Base-by-base conservation (phyloP, 306 rosid species). In the Castanopsis chinensis region DNA sequence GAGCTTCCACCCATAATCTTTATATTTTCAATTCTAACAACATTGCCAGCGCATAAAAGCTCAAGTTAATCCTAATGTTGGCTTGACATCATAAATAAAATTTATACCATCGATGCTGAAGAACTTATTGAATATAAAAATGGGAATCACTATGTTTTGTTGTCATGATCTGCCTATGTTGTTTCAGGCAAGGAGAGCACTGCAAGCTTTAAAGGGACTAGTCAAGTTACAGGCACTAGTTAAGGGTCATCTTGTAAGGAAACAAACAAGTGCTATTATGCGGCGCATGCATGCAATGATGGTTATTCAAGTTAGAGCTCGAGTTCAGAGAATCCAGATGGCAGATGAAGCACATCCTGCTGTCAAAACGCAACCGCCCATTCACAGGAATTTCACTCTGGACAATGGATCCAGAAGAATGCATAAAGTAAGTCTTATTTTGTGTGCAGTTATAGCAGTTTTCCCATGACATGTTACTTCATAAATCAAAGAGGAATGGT, bases 221-320 rank as follows among this genome's bases (percentile, higher is more conserved):
- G 99, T 95, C 58, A 95, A 93, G 89, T 70, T 95, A 59, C 99
- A 93, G 70, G 99, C 99, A 79, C 88, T 89, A 1, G 92, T 93
- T 72, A 93, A 98, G 82, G 99, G 98, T 56, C 89, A 93, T 75
- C 94, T 89, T 54, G 98, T 95, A 33, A 91, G 99, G 85, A 95
- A 93, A 85, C 94, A 87, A 83, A 88, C 95, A 30, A 84, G 87
- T 55, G 86, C 94, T 33, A 86, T 92, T 8, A 76, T 95, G 80
- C 87, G 78, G 58, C 87, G 90, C 77, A 89, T 95, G 94, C 99
- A 91, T 71, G 97, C 99, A 2, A 81, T 93, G 84, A 93, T 93
- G 88, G 81, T 97, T 20, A 93, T 92, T 79, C 99, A 95, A 83
- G 94, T 95, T 70, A 77, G 94, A 86, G 95, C 99, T 49, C 91